A percentile compares a stretch with the other conserved stretches of the same genome.
Conservation (phyloP, 768 basidiomycete genomes). For the Leccinum subtestaceum region DNA sequence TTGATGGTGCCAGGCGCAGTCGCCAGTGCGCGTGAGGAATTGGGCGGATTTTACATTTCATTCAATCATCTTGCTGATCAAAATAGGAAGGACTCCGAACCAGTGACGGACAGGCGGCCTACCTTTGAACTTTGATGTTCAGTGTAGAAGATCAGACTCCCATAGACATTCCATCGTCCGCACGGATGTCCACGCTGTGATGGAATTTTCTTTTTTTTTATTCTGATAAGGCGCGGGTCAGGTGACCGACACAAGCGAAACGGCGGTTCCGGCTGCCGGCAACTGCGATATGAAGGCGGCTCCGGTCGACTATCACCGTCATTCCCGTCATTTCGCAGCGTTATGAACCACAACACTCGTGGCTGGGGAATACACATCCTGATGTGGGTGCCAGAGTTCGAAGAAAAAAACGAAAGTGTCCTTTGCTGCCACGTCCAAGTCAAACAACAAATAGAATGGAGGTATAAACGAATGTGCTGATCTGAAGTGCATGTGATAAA, state of each 20-base stretch:
- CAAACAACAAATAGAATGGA: constrained; percentile 20
- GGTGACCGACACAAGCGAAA: not conserved
- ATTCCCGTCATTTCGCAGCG: not conserved
- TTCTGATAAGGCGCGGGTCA: not conserved
- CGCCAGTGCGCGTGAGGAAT: not conserved
- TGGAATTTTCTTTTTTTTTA: not conserved
- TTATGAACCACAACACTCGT: not conserved
- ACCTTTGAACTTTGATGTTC: not conserved
- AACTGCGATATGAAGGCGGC: constrained; percentile 9
- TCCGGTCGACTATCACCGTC: constrained; percentile 6
- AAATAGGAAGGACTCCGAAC: not conserved
- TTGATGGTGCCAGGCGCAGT: not conserved
- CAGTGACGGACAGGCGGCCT: not conserved
- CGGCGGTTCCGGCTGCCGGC: constrained; percentile 8
- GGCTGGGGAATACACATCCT: not conserved
- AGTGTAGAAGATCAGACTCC: not conserved
- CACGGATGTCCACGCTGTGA: not conserved
- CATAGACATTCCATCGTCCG: not conserved
- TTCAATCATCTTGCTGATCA: not conserved
- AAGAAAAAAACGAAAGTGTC: constrained; percentile 1
- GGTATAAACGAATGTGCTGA: constrained; percentile 26
- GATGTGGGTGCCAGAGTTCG: not conserved
- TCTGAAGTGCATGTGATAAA: constrained; percentile 24
- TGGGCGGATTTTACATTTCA: not conserved
- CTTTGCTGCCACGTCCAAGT: constrained; percentile 19